phyloP scores from a whole-genome alignment of 106 monocot species.

The Phalaenopsis equestris region DNA sequence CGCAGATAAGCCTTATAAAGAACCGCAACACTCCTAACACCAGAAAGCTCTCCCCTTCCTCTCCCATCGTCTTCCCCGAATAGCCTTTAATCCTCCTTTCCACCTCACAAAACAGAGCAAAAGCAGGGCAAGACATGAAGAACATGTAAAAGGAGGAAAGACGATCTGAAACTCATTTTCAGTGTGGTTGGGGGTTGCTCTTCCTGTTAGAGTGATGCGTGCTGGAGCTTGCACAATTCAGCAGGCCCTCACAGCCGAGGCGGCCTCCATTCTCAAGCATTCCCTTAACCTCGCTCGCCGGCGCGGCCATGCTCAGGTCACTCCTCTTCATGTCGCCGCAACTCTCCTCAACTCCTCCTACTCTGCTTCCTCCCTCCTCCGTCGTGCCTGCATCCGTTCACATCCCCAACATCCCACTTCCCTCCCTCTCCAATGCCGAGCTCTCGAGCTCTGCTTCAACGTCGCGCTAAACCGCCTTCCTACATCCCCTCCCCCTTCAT shows the following conservation, averaged over 20 bases:
- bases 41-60: not conserved
- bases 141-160: not conserved
- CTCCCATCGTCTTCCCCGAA: not conserved
- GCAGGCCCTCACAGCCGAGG: constrained; percentile 91
- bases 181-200: constrained; percentile 12
- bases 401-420: constrained; percentile 53
- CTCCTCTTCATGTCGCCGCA: constrained; percentile 85
- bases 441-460: constrained; percentile 97
- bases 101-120: not conserved
- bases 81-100: not conserved
- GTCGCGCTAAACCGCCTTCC: constrained; percentile 93
- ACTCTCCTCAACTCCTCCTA: constrained; percentile 58
- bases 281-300: constrained; percentile 62
- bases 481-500: constrained; percentile 46
- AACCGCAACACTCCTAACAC: not conserved
- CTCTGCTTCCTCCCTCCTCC: constrained; percentile 41
- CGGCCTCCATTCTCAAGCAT: constrained; percentile 70
- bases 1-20: constrained; percentile 1
- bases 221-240: constrained; percentile 63
- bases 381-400: constrained; percentile 69
- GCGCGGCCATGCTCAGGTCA: constrained; percentile 89
- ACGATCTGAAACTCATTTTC: not conserved
- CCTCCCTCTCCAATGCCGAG: constrained; percentile 73
- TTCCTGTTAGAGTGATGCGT: constrained; percentile 44
- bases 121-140: not conserved